Evolutionary conservation across 352 stramenopile genomes (phyloP).

Genomic region (Globisporangium perplexum): DNA sequence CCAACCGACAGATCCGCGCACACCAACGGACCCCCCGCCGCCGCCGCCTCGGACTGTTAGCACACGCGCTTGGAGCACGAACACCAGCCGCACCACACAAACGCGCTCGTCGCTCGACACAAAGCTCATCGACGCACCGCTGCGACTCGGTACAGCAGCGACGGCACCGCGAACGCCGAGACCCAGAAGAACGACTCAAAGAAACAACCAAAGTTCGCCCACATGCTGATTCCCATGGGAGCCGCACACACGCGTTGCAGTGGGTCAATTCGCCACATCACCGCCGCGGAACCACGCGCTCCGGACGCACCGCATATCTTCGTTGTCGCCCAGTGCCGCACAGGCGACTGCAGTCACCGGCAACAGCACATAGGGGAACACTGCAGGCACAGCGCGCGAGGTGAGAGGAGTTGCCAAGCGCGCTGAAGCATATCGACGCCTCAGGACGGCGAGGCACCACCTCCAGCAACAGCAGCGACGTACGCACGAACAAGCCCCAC

Average conservation of each 20-base stretch:
- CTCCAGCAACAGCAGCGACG: neutral
- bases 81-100: neutral
- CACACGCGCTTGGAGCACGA: neutral
- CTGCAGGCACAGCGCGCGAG: slow-evolving; percentile 13
- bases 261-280: neutral
- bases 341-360: slow-evolving; percentile 56
- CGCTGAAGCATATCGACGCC: neutral
- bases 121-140: slow-evolving; percentile 25
- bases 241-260: too few species aligned
- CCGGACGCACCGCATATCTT: slow-evolving; percentile 36
- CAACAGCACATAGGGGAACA: slow-evolving; percentile 60
- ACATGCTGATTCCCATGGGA: slow-evolving; percentile 17
- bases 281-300: neutral
- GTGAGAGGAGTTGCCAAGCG: neutral
- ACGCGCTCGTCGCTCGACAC: neutral
- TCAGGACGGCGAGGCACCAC: neutral
- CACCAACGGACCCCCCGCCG: too few species aligned
- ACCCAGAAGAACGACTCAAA: slow-evolving; percentile 74
- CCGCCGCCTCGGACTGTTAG: neutral
- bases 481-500: slow-evolving; percentile 68
- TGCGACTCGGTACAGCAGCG: slow-evolving; percentile 57
- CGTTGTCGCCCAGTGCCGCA: slow-evolving; percentile 35
- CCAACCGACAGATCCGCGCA: too few species aligned
- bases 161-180: slow-evolving; percentile 51
- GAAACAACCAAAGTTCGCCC: slow-evolving; percentile 66